Evolutionary conservation across 345 rosid species (phyloP).

Genomic region (Gossypium rotundifolium): DNA sequence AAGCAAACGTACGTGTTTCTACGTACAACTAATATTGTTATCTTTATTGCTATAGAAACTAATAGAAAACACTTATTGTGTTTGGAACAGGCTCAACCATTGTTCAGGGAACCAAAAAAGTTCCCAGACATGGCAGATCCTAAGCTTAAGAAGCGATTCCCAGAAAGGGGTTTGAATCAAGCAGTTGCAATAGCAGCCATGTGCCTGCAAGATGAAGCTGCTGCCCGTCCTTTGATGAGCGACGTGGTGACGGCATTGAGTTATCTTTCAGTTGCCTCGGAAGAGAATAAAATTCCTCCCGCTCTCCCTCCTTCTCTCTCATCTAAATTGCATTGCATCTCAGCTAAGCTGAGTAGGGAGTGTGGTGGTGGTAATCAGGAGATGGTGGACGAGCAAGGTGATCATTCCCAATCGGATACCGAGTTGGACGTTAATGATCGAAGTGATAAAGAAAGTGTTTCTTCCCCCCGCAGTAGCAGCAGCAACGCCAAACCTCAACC

Average conservation of each 20-base stretch:
- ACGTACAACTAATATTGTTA: too few relatives aligned
- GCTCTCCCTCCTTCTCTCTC: background rate
- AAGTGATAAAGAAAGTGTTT: background rate
- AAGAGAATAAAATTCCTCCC: constrained; percentile 7
- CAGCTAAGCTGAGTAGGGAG: background rate
- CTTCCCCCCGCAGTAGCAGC: background rate
- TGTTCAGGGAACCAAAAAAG: constrained; percentile 59
- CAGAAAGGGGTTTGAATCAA: constrained; percentile 72
- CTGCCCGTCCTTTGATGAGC: constrained; percentile 51
- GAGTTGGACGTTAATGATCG: background rate
- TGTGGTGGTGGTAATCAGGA: background rate
- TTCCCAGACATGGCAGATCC: constrained; percentile 82
- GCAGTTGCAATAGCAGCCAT: constrained; percentile 84
- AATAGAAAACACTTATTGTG: background rate
- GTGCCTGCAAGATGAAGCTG: constrained; percentile 78
- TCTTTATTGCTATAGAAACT: too few relatives aligned
- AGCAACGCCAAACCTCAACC: background rate
- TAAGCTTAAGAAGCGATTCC: constrained; percentile 35
- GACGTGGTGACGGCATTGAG: constrained; percentile 39
- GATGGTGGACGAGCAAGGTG: background rate
- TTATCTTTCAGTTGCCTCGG: constrained; percentile 39
- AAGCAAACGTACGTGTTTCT: constrained; percentile 6
- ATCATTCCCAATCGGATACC: background rate
- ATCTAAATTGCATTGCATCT: constrained; percentile 1
- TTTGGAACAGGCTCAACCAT: constrained; percentile 50